Percentiles rank a stretch among this genome's conserved stretches.
These are phyloP conservation scores for Flagelloscypha sp. DNA, from an alignment of 768 basidiomycete genomes.

Conservation along the genomic window DNA sequence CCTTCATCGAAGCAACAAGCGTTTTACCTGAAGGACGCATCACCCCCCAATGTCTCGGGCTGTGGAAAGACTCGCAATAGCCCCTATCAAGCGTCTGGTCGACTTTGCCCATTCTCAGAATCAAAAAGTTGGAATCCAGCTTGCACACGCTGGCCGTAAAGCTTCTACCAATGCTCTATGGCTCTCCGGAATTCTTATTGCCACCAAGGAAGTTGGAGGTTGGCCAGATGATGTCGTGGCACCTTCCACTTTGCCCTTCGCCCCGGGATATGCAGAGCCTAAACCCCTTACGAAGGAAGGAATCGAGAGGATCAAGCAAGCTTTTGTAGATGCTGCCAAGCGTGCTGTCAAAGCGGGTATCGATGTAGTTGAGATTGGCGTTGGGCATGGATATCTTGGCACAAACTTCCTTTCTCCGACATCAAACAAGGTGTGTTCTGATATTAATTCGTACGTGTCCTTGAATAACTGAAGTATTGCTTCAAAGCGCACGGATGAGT, in stretches of 20 bases:
- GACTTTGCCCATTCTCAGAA: constrained; percentile 65
- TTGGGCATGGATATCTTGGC: constrained; percentile 35
- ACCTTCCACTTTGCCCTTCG: constrained; percentile 43
- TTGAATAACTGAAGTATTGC: constrained; percentile 48
- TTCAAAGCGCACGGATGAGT: constrained; percentile 63
- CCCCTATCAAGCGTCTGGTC: constrained; percentile 39
- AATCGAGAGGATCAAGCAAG: constrained; percentile 47
- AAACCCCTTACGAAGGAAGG: constrained; percentile 48
- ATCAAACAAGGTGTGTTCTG: no score
- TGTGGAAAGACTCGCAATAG: constrained; percentile 59
- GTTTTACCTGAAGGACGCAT: constrained; percentile 58
- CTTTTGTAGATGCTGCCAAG: constrained; percentile 44
- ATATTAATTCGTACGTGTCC: constrained; percentile 58
- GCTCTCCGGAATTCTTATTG: constrained; percentile 30
- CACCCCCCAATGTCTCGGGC: constrained; percentile 53
- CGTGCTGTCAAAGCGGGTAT: constrained; percentile 53
- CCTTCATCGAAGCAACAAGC: constrained; percentile 60
- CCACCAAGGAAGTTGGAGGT: constrained; percentile 33
- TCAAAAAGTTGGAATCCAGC: constrained; percentile 66
- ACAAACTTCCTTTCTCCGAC: constrained; percentile 34
- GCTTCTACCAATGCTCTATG: constrained; percentile 58
- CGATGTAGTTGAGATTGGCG: constrained; percentile 29
- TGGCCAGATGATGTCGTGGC: constrained; percentile 49
- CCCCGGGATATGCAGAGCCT: constrained; percentile 38
- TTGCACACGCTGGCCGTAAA: constrained; percentile 74